phyloP scores from a whole-genome alignment of 768 basidiomycete genomes.

The Podaxis sp. region DNA sequence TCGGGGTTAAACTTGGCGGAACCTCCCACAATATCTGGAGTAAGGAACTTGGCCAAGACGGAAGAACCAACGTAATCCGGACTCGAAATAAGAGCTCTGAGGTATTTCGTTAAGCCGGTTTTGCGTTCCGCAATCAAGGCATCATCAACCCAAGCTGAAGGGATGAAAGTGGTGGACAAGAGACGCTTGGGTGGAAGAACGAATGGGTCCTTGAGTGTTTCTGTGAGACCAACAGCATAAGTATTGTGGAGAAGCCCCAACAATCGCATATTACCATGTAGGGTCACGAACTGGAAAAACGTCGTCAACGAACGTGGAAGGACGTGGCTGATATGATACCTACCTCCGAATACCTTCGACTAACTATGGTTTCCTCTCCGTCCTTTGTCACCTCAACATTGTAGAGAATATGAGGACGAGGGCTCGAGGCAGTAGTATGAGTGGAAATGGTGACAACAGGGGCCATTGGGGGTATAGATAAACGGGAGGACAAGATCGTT shows the following conservation, averaged over 20 bases:
- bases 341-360: constrained; percentile 48
- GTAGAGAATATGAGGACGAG: constrained; percentile 51
- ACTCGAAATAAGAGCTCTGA: constrained; percentile 30
- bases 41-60: constrained; percentile 34
- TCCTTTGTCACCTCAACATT: constrained; percentile 33
- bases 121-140: constrained; percentile 45
- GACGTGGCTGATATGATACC: neutral
- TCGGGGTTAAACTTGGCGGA: constrained; percentile 24
- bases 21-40: constrained; percentile 3
- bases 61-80: constrained; percentile 30
- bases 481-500: neutral
- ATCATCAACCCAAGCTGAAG: constrained; percentile 46
- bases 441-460: constrained; percentile 33
- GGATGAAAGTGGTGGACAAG: constrained; percentile 41
- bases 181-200: constrained; percentile 41
- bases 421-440: constrained; percentile 47
- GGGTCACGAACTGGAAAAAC: constrained; percentile 1
- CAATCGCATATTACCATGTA: neutral
- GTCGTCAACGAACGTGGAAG: neutral
- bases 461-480: constrained; percentile 19
- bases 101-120: constrained; percentile 37
- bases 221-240: constrained; percentile 1
- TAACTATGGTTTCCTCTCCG: constrained; percentile 27
- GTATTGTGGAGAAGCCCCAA: neutral
- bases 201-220: constrained; percentile 26